phyloP scores from a whole-genome alignment of 225 moss, liverwort and hornwort genomes.

The Lunularia cruciata region DNA sequence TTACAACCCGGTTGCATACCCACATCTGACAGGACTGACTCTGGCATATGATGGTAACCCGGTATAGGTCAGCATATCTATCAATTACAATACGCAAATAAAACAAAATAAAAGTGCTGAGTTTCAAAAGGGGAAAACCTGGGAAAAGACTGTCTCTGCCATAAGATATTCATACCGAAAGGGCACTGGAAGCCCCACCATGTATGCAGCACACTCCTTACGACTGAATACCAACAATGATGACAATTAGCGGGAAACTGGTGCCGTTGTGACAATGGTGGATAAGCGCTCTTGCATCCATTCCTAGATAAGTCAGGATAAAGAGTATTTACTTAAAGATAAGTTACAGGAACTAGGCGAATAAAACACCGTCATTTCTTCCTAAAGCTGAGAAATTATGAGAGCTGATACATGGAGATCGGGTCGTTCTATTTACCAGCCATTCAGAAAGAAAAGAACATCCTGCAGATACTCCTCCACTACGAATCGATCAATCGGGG shows the following conservation, averaged over 20 bases:
- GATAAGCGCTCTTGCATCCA: too few species aligned
- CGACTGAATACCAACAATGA: slow-evolving; percentile 43
- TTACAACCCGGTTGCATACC: too few species aligned
- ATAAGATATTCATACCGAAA: slow-evolving; percentile 97
- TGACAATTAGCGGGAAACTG: neutral
- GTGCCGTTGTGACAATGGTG: too few species aligned
- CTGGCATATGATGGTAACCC: too few species aligned
- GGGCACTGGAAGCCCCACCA: slow-evolving; percentile 96
- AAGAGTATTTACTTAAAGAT: neutral
- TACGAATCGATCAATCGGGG: slow-evolving; percentile 91
- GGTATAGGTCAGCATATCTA: too few species aligned
- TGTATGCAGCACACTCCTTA: slow-evolving; percentile 92
- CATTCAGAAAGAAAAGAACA: slow-evolving; percentile 81
- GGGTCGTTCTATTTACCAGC: slow-evolving; percentile 45
- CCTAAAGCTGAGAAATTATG: too few species aligned
- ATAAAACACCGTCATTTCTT: too few species aligned
- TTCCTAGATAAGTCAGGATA: too few species aligned
- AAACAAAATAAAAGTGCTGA: neutral
- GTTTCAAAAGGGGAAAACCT: slow-evolving; percentile 31
- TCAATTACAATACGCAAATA: too few species aligned
- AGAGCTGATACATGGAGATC: neutral
- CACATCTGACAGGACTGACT: too few species aligned
- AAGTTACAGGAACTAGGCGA: neutral
- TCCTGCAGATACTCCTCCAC: slow-evolving; percentile 97
- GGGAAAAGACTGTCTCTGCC: slow-evolving; percentile 97